Evolutionary conservation across 805 yeast species (phyloP), one percentile per base, ranked within the genome.

Genomic region (Wickerhamia fluorescens): DNA sequence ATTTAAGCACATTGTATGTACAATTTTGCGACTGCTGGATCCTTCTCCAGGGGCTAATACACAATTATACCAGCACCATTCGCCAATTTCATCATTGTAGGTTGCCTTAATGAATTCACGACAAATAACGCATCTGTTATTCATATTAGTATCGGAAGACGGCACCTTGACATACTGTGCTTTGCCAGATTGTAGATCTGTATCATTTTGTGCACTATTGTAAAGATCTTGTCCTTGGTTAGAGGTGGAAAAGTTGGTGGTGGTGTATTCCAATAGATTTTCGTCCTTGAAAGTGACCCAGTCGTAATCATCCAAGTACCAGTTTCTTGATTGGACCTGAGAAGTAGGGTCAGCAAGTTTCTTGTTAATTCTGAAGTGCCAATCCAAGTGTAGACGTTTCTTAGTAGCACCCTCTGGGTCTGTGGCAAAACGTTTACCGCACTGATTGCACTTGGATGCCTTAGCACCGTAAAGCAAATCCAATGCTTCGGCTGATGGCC

Each of bases 311-410:
- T 75, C 76, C 35, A 87, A 56, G 51, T 77, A 88, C 94, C 95
- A 88, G 42, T 77, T 71, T 44, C 96, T 63, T 23, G 84, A 78
- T 49, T 83, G 88, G 24, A 79, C 76, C 14, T 53, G 44, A 10
- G 44, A 33, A 14, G 48, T 42, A 18, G 36, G 41, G 24, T 49
- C 42, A 14, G 58, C 41, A 27, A 83, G 62, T 44, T 81, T 78
- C 50, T 84, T 85, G 53, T 86, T 89, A 24, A 85, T 81, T 44
- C 97, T 72, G 62, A 86, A 87, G 61, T 89, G 97, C 96, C 96
- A 89, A 54, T 89, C 98, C 40, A 86, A 60, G 56, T 92, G 98
- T 11, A 73, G 66, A 29, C 78, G 43, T 33, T 61, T 72, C 34
- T 71, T 71, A 27, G 58, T 56, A 5, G 55, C 54, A 10, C 86